These are phyloP conservation scores for Daldinia loculata DNA, from an alignment of 495 filamentous ascomycete species.

Conservation along the genomic window DNA sequence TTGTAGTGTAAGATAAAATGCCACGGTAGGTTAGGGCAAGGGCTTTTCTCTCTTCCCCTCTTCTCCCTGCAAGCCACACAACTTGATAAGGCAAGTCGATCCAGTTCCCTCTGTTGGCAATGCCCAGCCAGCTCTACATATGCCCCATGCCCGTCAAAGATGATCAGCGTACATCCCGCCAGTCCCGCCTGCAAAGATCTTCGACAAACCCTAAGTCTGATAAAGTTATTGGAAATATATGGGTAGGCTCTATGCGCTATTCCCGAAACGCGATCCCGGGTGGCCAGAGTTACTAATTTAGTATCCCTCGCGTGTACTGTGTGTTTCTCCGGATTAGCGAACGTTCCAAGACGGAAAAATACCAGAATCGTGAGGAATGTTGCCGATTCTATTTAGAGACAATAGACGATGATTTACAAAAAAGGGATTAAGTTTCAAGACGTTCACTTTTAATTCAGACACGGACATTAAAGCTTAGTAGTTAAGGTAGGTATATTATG, in stretches of 20 bases:
- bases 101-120: slow-evolving; percentile 16
- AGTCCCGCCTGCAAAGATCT: slow-evolving; percentile 39
- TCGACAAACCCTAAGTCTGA: slow-evolving; percentile 29
- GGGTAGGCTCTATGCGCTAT: slow-evolving; percentile 18
- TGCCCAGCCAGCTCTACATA: slow-evolving; percentile 6
- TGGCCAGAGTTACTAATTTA: slow-evolving; percentile 9
- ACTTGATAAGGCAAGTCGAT: slow-evolving; percentile 20
- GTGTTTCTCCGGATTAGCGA: neutral
- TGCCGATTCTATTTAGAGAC: neutral
- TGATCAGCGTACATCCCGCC: slow-evolving; percentile 31
- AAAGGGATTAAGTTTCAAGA: neutral
- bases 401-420: no score
- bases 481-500: neutral
- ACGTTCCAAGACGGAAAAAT: neutral
- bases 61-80: slow-evolving; percentile 19
- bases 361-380: neutral
- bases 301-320: neutral
- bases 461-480: neutral
- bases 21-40: slow-evolving; percentile 40
- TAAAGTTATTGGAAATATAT: slow-evolving; percentile 25
- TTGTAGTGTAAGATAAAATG: neutral
- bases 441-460: neutral
- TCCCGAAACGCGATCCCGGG: slow-evolving; percentile 21
- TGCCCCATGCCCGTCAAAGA: slow-evolving; percentile 24
- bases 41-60: slow-evolving; percentile 23